A percentile compares a stretch with the other conserved stretches of the same genome.
These are phyloP conservation scores for Taiozyma sp. DNA, from an alignment of 1,139 yeast species.

Conservation along the genomic window DNA sequence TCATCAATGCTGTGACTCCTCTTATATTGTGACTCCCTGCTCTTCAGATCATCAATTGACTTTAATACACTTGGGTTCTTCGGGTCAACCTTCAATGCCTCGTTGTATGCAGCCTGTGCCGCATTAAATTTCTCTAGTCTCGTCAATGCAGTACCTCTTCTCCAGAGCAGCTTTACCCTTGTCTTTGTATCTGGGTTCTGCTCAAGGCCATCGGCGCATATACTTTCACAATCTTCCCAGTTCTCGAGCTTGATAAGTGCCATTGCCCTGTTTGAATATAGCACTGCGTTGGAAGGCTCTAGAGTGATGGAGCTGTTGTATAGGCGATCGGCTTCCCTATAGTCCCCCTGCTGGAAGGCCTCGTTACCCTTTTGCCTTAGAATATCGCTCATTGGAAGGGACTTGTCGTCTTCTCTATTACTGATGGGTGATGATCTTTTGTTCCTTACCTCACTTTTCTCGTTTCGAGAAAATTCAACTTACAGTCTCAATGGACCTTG, in stretches of 20 bases:
- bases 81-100: conserved; percentile 44
- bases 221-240: conserved; percentile 52
- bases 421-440: background rate
- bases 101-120: conserved; percentile 34
- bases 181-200: conserved; percentile 24
- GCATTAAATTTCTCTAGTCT: conserved; percentile 29
- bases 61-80: conserved; percentile 31
- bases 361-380: conserved; percentile 52
- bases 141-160: conserved; percentile 46
- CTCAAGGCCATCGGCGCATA: conserved; percentile 53
- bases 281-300: conserved; percentile 52
- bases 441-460: background rate
- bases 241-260: conserved; percentile 53
- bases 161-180: conserved; percentile 47
- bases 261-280: conserved; percentile 78
- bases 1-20: conserved; percentile 19
- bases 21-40: conserved; percentile 11
- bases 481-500: too few species aligned
- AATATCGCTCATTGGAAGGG: conserved; percentile 20
- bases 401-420: conserved; percentile 1
- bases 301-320: conserved; percentile 62
- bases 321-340: conserved; percentile 48
- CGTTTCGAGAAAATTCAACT: too few species aligned
- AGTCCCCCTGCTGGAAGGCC: conserved; percentile 53
- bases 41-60: conserved; percentile 13